phyloP scores from a whole-genome alignment of 1,284 basidiomycete species.

The Chondrostereum purpureum region DNA sequence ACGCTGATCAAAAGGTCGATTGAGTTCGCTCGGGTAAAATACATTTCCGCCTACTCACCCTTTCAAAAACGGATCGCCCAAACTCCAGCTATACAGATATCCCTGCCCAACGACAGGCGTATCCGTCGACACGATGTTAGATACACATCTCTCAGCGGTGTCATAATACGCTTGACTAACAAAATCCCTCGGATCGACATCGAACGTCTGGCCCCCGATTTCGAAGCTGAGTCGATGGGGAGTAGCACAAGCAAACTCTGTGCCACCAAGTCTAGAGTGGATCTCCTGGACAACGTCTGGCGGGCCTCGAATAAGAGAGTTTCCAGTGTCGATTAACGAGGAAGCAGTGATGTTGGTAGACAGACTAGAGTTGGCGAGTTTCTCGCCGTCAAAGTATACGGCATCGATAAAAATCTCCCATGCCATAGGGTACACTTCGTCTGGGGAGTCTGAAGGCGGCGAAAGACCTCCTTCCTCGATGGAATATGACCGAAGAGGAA shows the following conservation, averaged over 20 bases:
- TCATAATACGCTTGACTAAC: constrained; percentile 30
- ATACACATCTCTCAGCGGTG: constrained; percentile 36
- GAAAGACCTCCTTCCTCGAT: not conserved
- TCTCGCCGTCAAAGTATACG: constrained; percentile 29
- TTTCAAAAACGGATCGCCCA: constrained; percentile 49
- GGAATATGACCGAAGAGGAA: not conserved
- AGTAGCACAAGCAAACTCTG: constrained; percentile 36
- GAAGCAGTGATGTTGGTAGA: constrained; percentile 23
- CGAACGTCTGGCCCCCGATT: constrained; percentile 57
- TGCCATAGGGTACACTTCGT: constrained; percentile 25
- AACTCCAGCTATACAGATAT: constrained; percentile 48
- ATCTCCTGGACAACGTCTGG: constrained; percentile 42
- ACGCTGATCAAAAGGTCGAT: constrained; percentile 34
- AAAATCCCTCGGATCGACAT: constrained; percentile 63
- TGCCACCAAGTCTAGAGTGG: constrained; percentile 26
- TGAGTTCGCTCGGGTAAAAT: not conserved
- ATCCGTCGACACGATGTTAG: constrained; percentile 49
- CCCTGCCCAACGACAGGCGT: constrained; percentile 33
- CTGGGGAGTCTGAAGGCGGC: not conserved
- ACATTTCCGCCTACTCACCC: constrained; percentile 26
- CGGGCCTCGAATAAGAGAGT: constrained; percentile 52
- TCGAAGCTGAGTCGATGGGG: constrained; percentile 54
- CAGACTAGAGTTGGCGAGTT: constrained; percentile 22
- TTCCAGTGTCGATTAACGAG: constrained; percentile 39
- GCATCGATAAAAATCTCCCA: constrained; percentile 31